These are phyloP conservation scores for Scedosporium boydii DNA, from an alignment of 2,329 filamentous ascomycete species.

Conservation along the genomic window DNA sequence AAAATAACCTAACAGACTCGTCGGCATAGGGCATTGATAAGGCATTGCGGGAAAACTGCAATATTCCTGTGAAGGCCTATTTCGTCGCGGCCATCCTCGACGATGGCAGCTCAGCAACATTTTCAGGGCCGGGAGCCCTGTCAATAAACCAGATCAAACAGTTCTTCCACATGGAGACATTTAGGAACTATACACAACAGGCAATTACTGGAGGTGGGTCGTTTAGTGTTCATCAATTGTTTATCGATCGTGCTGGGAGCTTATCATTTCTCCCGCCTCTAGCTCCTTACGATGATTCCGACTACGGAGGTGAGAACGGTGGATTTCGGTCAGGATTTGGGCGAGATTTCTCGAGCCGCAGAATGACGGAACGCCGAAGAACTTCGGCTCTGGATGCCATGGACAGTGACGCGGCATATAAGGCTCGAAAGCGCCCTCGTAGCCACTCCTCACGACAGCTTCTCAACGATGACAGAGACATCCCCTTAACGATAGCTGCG, in stretches of 20 bases:
- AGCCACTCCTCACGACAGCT: constrained; percentile 22
- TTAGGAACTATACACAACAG: constrained; percentile 13
- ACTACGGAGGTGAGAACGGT: neutral
- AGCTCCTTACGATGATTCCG: constrained; percentile 1
- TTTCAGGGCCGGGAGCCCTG: constrained; percentile 31
- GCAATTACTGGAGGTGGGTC: constrained; percentile 1
- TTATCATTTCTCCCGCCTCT: neutral
- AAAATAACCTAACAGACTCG: neutral
- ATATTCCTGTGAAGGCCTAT: constrained; percentile 39
- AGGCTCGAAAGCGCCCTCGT: constrained; percentile 27
- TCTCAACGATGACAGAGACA: constrained; percentile 29
- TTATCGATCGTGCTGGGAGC: neutral
- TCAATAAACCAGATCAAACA: constrained; percentile 27
- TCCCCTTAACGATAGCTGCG: constrained; percentile 25
- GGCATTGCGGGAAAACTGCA: constrained; percentile 41
- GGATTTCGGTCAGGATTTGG: neutral
- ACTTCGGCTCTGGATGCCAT: neutral
- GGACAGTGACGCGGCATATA: constrained; percentile 12
- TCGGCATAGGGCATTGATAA: constrained; percentile 35
- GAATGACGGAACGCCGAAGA: neutral
- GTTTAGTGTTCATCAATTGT: neutral
- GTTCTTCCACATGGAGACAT: constrained; percentile 37
- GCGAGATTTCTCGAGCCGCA: neutral
- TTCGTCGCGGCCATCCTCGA: constrained; percentile 43
- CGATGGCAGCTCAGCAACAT: constrained; percentile 35